Evolutionary conservation across 805 yeast genomes (phyloP).

Genomic region (Kurtzmaniella cleridarum): DNA sequence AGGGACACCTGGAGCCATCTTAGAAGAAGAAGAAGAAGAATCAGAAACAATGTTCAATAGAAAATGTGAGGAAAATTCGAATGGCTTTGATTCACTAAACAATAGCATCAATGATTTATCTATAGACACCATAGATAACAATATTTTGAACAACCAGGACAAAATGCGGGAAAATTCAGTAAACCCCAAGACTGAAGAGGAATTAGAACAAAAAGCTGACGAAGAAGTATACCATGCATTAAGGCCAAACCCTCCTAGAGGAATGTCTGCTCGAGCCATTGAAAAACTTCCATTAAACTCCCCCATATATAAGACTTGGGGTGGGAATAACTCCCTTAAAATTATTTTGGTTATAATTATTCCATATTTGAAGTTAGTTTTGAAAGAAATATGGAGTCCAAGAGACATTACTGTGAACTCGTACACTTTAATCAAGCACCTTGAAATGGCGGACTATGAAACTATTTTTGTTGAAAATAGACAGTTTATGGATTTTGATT

Average conservation of each 20-base stretch:
- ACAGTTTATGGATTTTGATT: slow-evolving; percentile 35
- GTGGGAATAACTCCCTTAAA: slow-evolving; percentile 47
- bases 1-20: too few relatives aligned
- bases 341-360: slow-evolving; percentile 37
- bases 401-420: slow-evolving; percentile 15
- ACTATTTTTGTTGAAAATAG: slow-evolving; percentile 14
- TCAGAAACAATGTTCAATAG: slow-evolving; percentile 8
- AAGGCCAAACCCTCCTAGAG: slow-evolving; percentile 49
- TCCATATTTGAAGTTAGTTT: slow-evolving; percentile 25
- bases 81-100: not conserved
- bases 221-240: slow-evolving; percentile 22
- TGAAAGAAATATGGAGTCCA: slow-evolving; percentile 22
- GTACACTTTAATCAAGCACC: slow-evolving; percentile 31
- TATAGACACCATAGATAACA: too few relatives aligned
- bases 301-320: slow-evolving; percentile 49
- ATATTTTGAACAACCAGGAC: too few relatives aligned
- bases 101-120: too few relatives aligned
- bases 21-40: too few relatives aligned
- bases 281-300: slow-evolving; percentile 49
- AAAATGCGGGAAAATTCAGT: too few relatives aligned
- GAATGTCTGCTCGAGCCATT: slow-evolving; percentile 55
- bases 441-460: slow-evolving; percentile 33
- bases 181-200: too few relatives aligned
- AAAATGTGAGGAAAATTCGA: slow-evolving; percentile 6
- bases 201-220: too few relatives aligned